Base-by-base conservation (phyloP, 768 basidiomycete species). In the Lactifluus echinatus region DNA sequence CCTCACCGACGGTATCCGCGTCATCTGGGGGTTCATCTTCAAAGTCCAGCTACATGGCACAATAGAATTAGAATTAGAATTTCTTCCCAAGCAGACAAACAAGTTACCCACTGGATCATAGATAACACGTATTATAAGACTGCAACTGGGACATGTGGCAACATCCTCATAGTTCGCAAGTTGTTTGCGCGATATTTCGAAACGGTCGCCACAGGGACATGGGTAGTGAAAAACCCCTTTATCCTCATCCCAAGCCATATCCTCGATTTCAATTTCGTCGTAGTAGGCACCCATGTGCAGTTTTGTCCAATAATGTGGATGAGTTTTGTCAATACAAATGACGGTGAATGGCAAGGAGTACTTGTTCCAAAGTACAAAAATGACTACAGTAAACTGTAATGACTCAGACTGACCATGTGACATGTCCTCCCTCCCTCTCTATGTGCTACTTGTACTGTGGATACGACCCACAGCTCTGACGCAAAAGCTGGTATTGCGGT, bases 241-340 rank as follows among this genome's bases (percentile, higher is more conserved):
- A 54, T 78, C 81, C 23, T 78, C 76, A 69, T 95, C 93, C 90
- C 91, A 96, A 15, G 74, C 79, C 85, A 96, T 94, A 66, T 96
- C 94, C 68, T 97, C 95, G 52, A 97, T 96, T 69, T 97, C 93
- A 26, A 97, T 83, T 71, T 96, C 94, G 75, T 97, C 93, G 76
- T 97, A 94, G 71, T 89, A 92, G 21, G 85, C 85, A 15, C 84
- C 87, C 89, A 91, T 90, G 21, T 40, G 26, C 29, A 4, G 29
- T 55, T 49, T 23, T 17, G n/a, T 40, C 8, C n/a, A 15, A 31
- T 0, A 5, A 49, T 49, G 23, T 6, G 29, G 28, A n/a, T n/a
- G n/a, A n/a, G n/a, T n/a, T n/a, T 8, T 53, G 31, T 31, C 31
- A 31, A 31, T 31, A 10, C 31, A 10, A 31, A n/a, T 40, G 39